Conservation (phyloP, 306 rosid species). For the Trichosanthes cucumerina region DNA sequence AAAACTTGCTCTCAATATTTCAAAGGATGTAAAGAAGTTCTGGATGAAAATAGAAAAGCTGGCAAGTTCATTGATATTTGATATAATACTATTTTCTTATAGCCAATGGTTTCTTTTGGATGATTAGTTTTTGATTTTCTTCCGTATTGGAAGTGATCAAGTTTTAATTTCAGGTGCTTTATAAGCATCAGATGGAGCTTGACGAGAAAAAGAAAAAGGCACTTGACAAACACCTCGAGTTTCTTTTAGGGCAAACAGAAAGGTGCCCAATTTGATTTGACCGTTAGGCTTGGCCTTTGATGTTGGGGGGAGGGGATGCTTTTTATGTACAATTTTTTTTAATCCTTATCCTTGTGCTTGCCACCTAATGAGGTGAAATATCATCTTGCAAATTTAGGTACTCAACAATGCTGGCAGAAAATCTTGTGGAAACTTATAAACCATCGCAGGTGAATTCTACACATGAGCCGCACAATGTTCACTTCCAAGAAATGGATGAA, state of each 20-base stretch:
- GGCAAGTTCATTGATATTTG: slow-evolving; percentile 37
- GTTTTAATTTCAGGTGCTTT: slow-evolving; percentile 61
- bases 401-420: slow-evolving; percentile 96
- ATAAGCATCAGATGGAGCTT: slow-evolving; percentile 94
- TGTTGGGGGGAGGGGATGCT: neutral
- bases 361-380: neutral
- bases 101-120: neutral
- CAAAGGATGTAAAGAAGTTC: slow-evolving; percentile 96
- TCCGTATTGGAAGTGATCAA: neutral
- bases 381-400: slow-evolving; percentile 48
- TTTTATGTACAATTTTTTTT: neutral
- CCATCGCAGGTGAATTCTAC: slow-evolving; percentile 35
- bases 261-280: slow-evolving; percentile 28
- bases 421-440: slow-evolving; percentile 68
- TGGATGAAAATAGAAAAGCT: slow-evolving; percentile 96
- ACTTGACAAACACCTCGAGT: slow-evolving; percentile 96
- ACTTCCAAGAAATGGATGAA: slow-evolving; percentile 23
- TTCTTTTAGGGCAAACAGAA: slow-evolving; percentile 97
- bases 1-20: slow-evolving; percentile 87
- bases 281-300: slow-evolving; percentile 4
- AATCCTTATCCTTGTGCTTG: neutral
- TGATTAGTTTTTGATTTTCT: neutral
- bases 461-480: slow-evolving; percentile 20
- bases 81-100: neutral
- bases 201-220: slow-evolving; percentile 93